Evolutionary conservation across 345 rosid genomes (phyloP).

Genomic region (Corymbia maculata): DNA sequence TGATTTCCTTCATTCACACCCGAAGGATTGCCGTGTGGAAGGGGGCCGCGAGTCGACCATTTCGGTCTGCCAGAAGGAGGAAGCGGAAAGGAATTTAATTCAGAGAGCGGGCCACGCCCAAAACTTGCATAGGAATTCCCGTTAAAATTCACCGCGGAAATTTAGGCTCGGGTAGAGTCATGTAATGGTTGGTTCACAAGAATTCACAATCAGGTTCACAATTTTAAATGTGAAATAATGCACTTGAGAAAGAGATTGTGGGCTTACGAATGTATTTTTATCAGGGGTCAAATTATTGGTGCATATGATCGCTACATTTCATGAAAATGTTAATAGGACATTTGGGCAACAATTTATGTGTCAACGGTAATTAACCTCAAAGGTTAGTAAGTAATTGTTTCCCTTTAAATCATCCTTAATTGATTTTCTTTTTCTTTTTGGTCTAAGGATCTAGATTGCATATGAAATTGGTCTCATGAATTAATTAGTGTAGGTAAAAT

Average conservation of each 20-base stretch:
- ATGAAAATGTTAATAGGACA: fast-evolving
- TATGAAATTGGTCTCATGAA: fast-evolving
- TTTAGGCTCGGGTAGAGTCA: fast-evolving
- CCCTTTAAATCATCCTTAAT: not conserved
- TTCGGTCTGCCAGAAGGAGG: too few relatives aligned
- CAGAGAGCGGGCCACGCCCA: too few relatives aligned
- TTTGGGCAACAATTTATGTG: fast-evolving
- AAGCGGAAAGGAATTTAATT: too few relatives aligned
- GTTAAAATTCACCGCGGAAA: fast-evolving
- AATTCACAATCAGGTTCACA: too few relatives aligned
- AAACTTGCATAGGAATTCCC: too few relatives aligned
- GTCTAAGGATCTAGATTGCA: not conserved
- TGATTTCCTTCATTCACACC: too few relatives aligned
- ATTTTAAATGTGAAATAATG: not conserved
- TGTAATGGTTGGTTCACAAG: too few relatives aligned
- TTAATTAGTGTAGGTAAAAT: not conserved
- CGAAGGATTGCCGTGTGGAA: too few relatives aligned
- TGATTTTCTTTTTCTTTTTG: not conserved
- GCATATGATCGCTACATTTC: fast-evolving
- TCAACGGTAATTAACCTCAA: not conserved
- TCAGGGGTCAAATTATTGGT: fast-evolving
- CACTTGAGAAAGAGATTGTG: fast-evolving
- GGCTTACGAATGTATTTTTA: not conserved
- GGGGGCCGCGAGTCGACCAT: too few relatives aligned
- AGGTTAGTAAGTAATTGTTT: not conserved